phyloP scores from a whole-genome alignment of 2,329 filamentous ascomycete genomes.

The Catunica adiposa region DNA sequence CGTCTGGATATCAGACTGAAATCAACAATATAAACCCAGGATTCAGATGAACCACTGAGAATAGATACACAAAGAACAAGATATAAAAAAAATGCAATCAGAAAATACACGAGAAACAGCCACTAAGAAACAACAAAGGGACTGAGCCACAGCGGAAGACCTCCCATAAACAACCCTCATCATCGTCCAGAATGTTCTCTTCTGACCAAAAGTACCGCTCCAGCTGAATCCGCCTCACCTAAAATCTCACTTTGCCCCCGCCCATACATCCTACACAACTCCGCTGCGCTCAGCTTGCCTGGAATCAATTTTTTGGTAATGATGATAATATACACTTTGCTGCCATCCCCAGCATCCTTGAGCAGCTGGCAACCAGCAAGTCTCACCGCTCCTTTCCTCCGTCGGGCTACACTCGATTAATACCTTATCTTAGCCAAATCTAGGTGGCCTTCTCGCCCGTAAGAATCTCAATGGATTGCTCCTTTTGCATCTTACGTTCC shows the following conservation, averaged over 20 bases:
- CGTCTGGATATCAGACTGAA: background rate
- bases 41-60: too few species aligned
- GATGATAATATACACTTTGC: background rate
- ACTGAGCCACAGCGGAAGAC: background rate
- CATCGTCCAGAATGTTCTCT: background rate
- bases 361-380: too few species aligned
- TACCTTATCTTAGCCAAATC: background rate
- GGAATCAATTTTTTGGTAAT: background rate
- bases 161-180: background rate
- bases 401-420: too few species aligned
- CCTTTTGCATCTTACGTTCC: background rate
- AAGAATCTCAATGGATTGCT: conserved; percentile 14
- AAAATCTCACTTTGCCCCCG: background rate
- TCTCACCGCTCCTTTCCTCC: too few species aligned
- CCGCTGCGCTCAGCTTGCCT: background rate
- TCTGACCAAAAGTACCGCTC: background rate
- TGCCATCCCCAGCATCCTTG: background rate
- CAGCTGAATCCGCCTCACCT: background rate
- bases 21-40: background rate
- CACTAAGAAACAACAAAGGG: background rate
- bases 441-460: conserved; percentile 13
- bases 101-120: background rate
- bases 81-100: background rate
- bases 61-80: background rate
- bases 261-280: background rate